Conservation (phyloP, 108 stramenopile species). For the Pseudonitzschia delicatissima region DNA sequence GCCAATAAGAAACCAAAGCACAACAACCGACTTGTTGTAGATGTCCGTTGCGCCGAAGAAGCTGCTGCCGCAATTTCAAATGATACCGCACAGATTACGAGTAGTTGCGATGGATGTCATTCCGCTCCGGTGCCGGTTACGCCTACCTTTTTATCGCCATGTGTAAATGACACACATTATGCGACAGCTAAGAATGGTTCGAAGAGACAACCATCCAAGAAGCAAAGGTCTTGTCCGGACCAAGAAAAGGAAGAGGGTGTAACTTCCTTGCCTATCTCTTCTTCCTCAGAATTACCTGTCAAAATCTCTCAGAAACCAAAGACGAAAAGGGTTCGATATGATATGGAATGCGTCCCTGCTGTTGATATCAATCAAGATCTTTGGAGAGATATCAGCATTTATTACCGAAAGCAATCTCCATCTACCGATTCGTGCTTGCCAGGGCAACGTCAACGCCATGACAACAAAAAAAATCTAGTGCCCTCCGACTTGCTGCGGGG, state of each 20-base stretch:
- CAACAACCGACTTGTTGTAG: background rate
- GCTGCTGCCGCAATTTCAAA: background rate
- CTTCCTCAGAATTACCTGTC: background rate
- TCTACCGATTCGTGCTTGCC: background rate
- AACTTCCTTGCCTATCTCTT: background rate
- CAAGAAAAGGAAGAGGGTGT: background rate
- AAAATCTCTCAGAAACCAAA: background rate
- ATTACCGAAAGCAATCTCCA: background rate
- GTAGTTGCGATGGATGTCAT: too few relatives aligned
- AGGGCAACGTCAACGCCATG: background rate
- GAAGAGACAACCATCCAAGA: background rate
- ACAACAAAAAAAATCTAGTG: background rate
- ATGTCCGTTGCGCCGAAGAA: background rate
- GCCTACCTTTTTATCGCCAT: background rate
- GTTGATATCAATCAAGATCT: constrained; percentile 30
- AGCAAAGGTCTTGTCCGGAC: background rate
- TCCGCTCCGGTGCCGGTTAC: background rate
- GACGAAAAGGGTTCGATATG: constrained; percentile 31
- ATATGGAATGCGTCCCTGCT: constrained; percentile 49
- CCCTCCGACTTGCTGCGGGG: background rate
- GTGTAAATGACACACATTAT: background rate
- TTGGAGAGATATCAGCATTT: background rate
- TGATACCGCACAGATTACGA: too few relatives aligned
- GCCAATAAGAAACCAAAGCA: background rate
- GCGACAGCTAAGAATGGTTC: background rate